A percentile compares a stretch with the other conserved stretches of the same genome.
Conservation (phyloP, 2,329 filamentous ascomycete species). For the Colletotrichum eleusines region DNA sequence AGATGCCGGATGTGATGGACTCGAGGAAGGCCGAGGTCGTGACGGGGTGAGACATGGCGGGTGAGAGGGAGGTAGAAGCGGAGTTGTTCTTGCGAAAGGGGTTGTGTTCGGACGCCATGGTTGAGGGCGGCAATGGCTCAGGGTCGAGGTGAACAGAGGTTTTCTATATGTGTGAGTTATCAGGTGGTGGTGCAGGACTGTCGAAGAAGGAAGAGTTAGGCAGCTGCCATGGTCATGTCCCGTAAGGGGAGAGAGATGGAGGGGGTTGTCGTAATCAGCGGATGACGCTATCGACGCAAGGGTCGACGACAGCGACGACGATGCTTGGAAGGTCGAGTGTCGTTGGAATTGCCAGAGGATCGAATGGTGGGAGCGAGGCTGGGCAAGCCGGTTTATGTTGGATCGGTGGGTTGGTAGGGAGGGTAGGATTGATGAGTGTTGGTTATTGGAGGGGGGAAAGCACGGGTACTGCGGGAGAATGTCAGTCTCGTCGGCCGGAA, state of each 20-base stretch:
- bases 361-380: conserved; percentile 9
- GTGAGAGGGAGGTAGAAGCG: conserved; percentile 36
- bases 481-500: conserved; percentile 37
- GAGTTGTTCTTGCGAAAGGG: conserved; percentile 63
- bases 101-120: conserved; percentile 55
- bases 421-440: conserved; percentile 7
- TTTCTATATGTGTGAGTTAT: conserved; percentile 1
- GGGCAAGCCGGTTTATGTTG: conserved; percentile 3
- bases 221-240: conserved; percentile 39
- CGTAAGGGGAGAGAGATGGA: conserved; percentile 16
- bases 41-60: conserved; percentile 44
- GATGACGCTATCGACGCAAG: conserved; percentile 13
- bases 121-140: conserved; percentile 11
- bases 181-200: conserved; percentile 15
- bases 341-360: conserved; percentile 1
- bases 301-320: neutral
- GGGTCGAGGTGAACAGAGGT: conserved; percentile 4
- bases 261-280: conserved; percentile 4
- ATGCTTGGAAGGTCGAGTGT: neutral
- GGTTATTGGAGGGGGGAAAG: conserved; percentile 3
- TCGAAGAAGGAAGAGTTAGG: conserved; percentile 31
- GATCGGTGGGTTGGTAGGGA: conserved; percentile 11
- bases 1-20: conserved; percentile 47
- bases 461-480: conserved; percentile 32
- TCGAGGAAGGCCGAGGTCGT: conserved; percentile 47